These are phyloP conservation scores for Echeveria elegans DNA, from an alignment of 164 flowering plant genomes.

Conservation along the genomic window DNA sequence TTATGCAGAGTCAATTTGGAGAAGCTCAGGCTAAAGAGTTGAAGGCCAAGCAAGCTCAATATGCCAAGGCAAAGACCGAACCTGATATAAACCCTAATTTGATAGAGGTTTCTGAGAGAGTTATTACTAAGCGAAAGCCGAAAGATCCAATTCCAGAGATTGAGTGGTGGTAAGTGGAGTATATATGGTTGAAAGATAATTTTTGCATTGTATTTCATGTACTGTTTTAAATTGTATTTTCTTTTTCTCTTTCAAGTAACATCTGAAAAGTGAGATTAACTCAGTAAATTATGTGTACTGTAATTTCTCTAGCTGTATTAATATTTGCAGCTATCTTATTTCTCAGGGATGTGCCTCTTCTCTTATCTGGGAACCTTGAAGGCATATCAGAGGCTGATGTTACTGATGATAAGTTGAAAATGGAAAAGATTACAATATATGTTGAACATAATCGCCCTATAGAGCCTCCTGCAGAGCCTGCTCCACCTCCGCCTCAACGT, in stretches of 20 bases:
- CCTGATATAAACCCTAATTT: slow-evolving; percentile 92
- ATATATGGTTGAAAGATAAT: not conserved
- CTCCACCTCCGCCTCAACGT: slow-evolving; percentile 96
- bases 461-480: slow-evolving; percentile 94
- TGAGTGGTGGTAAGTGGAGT: slow-evolving; percentile 84
- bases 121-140: slow-evolving; percentile 61
- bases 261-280: not conserved
- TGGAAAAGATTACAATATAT: slow-evolving; percentile 72
- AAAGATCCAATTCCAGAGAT: slow-evolving; percentile 84
- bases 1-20: slow-evolving; percentile 79
- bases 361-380: not conserved
- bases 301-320: not conserved
- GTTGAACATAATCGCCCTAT: slow-evolving; percentile 92
- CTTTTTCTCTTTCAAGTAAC: not conserved
- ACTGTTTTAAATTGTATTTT: not conserved
- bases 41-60: slow-evolving; percentile 80
- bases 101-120: slow-evolving; percentile 89
- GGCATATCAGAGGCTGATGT: not conserved
- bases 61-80: slow-evolving; percentile 85
- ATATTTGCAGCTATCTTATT: not conserved
- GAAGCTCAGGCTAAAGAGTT: slow-evolving; percentile 94
- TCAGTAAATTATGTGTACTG: not conserved
- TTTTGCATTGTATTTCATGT: slow-evolving; percentile 9
- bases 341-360: slow-evolving; percentile 15
- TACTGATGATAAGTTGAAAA: slow-evolving; percentile 43